Conservation (phyloP, 1,284 basidiomycete genomes). For the Erythrobasidium hasegawianum region DNA sequence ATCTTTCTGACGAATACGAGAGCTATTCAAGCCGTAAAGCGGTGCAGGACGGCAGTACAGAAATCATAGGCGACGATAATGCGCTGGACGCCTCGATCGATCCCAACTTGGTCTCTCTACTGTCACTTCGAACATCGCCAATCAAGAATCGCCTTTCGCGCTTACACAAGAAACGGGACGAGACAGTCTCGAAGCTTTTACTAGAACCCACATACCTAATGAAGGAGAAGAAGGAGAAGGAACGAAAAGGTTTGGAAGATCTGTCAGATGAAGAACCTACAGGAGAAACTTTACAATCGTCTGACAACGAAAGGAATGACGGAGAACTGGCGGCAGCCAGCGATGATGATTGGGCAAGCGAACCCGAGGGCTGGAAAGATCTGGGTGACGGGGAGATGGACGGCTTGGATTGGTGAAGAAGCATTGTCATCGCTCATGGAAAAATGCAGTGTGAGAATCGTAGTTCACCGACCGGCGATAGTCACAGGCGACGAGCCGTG, state of each 20-base stretch:
- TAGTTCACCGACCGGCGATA: too few species aligned
- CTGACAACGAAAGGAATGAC: neutral
- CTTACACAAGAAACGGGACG: slow-evolving; percentile 17
- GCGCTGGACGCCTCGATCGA: slow-evolving; percentile 8
- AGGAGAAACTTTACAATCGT: neutral
- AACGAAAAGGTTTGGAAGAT: slow-evolving; percentile 25
- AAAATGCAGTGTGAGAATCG: too few species aligned
- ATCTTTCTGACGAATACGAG: slow-evolving; percentile 24
- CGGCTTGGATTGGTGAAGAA: too few species aligned
- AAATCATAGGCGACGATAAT: neutral
- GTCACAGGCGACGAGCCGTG: too few species aligned
- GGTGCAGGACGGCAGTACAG: neutral
- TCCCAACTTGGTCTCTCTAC: slow-evolving; percentile 9
- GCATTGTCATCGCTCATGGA: too few species aligned
- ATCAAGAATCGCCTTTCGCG: slow-evolving; percentile 22
- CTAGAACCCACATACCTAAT: slow-evolving; percentile 24
- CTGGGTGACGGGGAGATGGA: slow-evolving; percentile 31
- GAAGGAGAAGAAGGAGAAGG: neutral
- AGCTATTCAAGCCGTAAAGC: neutral
- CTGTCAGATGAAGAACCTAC: slow-evolving; percentile 27
- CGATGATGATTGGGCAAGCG: slow-evolving; percentile 37
- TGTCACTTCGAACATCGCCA: slow-evolving; percentile 26
- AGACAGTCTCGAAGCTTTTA: slow-evolving; percentile 11
- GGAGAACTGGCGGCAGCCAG: neutral
- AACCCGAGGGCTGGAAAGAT: slow-evolving; percentile 36